These are phyloP conservation scores for Epichloe glyceriae DNA, from an alignment of 2,329 filamentous ascomycete genomes.

Conservation along the genomic window DNA sequence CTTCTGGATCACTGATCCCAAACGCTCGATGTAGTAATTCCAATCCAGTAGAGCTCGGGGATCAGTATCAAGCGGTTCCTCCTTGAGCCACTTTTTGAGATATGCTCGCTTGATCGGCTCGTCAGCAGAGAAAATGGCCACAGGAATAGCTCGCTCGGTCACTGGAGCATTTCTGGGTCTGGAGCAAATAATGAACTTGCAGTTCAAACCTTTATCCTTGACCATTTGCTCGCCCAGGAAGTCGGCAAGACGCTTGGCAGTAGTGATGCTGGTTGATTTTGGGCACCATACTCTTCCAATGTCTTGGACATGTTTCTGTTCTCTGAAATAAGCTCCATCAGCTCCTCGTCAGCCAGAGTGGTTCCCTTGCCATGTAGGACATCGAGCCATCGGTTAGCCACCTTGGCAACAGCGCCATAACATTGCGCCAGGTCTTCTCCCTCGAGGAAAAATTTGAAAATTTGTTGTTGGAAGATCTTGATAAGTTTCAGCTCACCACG, in stretches of 20 bases:
- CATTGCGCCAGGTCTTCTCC: constrained; percentile 78
- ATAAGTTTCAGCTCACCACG: constrained; percentile 97
- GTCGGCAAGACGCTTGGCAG: constrained; percentile 83
- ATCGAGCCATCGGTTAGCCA: constrained; percentile 93
- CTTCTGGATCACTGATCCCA: constrained; percentile 97
- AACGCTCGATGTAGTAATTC: constrained; percentile 91
- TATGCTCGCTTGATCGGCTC: constrained; percentile 78
- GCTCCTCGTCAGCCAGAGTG: constrained; percentile 86
- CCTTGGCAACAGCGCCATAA: constrained; percentile 81
- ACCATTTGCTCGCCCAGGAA: constrained; percentile 98
- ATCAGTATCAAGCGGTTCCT: constrained; percentile 84
- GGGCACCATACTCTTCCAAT: constrained; percentile 83
- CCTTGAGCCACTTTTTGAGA: constrained; percentile 87
- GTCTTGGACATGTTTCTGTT: constrained; percentile 98
- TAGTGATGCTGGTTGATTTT: constrained; percentile 99
- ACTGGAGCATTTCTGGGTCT: constrained; percentile 79
- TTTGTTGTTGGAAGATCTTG: constrained; percentile 98
- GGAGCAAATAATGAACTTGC: constrained; percentile 97
- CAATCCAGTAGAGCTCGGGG: constrained; percentile 84
- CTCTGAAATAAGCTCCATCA: constrained; percentile 99
- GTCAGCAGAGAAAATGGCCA: constrained; percentile 94
- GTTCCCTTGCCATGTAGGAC: constrained; percentile 80
- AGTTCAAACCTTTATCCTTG: constrained; percentile 97
- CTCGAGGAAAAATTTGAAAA: constrained; percentile 98
- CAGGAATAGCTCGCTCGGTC: constrained; percentile 85